phyloP scores from a whole-genome alignment of 768 basidiomycete species.

The Russula dissimulans region DNA sequence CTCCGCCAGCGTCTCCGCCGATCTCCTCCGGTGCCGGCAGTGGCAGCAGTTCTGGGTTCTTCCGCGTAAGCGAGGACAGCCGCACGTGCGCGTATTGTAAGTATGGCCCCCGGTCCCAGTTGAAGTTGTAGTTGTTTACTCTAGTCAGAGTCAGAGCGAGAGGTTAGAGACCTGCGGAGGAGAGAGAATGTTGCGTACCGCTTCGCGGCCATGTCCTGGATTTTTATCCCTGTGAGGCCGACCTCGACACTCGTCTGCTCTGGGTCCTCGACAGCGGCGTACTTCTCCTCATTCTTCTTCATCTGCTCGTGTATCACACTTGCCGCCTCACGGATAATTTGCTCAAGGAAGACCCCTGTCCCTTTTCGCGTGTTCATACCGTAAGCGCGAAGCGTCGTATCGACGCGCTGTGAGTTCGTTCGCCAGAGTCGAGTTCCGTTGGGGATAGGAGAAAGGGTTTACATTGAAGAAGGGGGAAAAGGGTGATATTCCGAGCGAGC shows the following conservation, averaged over 20 bases:
- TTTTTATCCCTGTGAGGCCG: conserved; percentile 93
- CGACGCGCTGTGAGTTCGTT: too few relatives aligned
- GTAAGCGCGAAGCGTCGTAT: too few relatives aligned
- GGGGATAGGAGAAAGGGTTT: too few relatives aligned
- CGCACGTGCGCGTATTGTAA: conserved; percentile 96
- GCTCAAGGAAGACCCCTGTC: too few relatives aligned
- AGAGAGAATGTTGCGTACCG: conserved; percentile 41
- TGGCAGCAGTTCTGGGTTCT: conserved; percentile 83
- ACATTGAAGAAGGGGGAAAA: too few relatives aligned
- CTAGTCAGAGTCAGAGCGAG: conserved; percentile 30
- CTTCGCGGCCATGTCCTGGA: conserved; percentile 95
- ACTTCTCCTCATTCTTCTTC: conserved; percentile 90
- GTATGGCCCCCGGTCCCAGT: conserved; percentile 89
- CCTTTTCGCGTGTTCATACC: too few relatives aligned
- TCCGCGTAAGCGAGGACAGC: conserved; percentile 80
- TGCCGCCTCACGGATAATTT: conserved; percentile 80
- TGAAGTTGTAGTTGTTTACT: conserved; percentile 93
- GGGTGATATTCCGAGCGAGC: too few relatives aligned
- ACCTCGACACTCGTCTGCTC: conserved; percentile 70
- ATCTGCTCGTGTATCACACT: conserved; percentile 95
- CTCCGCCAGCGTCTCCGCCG: conserved; percentile 51
- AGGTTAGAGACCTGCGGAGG: background rate
- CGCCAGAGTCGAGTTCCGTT: too few relatives aligned
- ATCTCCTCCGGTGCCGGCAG: conserved; percentile 64
- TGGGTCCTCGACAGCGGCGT: conserved; percentile 79